These are phyloP conservation scores for Clavispora fructus DNA, from an alignment of 805 yeast species.

Conservation along the genomic window DNA sequence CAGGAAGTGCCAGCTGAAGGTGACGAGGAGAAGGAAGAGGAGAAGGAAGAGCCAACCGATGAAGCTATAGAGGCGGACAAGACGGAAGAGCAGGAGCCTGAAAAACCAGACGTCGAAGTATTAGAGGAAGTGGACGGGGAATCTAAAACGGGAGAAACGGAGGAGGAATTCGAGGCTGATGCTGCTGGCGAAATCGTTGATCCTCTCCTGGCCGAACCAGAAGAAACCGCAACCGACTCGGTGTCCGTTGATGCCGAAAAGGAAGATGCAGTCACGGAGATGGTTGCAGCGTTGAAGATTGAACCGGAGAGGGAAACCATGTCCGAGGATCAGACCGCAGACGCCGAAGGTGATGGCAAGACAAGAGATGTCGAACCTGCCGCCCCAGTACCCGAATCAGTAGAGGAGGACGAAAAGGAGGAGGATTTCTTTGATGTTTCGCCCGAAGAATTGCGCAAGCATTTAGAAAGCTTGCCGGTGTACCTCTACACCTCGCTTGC, in stretches of 20 bases:
- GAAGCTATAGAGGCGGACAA: background rate
- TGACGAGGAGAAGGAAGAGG: background rate
- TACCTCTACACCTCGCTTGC: conserved; percentile 81
- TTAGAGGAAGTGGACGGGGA: background rate
- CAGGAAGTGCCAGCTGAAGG: background rate
- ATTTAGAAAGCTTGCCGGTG: conserved; percentile 51
- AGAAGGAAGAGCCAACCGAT: background rate
- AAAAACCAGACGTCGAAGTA: conserved; percentile 2
- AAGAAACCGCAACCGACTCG: no score
- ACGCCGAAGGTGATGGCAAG: background rate
- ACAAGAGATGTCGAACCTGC: background rate
- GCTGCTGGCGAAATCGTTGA: no score
- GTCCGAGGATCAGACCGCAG: no score
- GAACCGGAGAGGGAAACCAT: no score
- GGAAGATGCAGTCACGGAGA: no score
- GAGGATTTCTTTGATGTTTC: conserved; percentile 29
- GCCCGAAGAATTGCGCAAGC: conserved; percentile 39
- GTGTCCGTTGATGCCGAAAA: no score
- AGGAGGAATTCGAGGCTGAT: no score
- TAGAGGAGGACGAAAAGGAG: conserved; percentile 1
- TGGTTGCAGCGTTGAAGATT: no score
- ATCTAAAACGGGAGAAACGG: no score
- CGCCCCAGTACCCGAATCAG: background rate
- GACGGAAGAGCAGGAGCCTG: conserved; percentile 2
- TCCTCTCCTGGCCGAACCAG: no score